Evolutionary conservation across 306 rosid genomes (phyloP).

Genomic region (Rosa lucieae): DNA sequence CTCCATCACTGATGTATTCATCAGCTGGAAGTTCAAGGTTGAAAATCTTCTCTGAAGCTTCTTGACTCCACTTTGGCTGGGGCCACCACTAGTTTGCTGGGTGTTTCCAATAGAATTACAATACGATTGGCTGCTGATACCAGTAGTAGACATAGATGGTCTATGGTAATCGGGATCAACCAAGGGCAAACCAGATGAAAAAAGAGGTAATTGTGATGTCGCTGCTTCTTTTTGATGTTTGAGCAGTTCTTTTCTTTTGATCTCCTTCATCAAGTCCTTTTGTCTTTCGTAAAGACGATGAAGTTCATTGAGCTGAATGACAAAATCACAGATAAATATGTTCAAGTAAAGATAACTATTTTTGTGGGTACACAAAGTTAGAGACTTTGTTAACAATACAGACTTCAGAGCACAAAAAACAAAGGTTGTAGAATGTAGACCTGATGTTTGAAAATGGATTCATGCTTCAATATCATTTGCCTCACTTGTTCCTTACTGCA

Average conservation of each 20-base stretch:
- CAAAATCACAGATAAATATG: slow-evolving; percentile 1
- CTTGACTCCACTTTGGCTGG: slow-evolving; percentile 13
- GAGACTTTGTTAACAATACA: neutral
- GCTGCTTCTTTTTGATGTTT: slow-evolving; percentile 21
- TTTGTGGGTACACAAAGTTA: neutral
- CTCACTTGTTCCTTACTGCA: slow-evolving; percentile 30
- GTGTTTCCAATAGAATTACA: slow-evolving; percentile 23
- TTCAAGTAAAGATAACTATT: neutral
- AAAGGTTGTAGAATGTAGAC: slow-evolving; percentile 11
- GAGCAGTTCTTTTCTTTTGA: slow-evolving; percentile 23
- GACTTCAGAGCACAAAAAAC: neutral
- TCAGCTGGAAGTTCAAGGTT: slow-evolving; percentile 41
- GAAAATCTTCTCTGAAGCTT: slow-evolving; percentile 31
- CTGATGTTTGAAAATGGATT: slow-evolving; percentile 38
- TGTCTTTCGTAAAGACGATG: slow-evolving; percentile 50
- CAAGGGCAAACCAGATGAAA: slow-evolving; percentile 26
- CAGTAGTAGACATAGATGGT: slow-evolving; percentile 24
- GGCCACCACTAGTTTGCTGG: slow-evolving; percentile 12
- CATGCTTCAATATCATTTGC: slow-evolving; percentile 39
- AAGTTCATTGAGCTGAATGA: slow-evolving; percentile 45
- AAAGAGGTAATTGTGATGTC: slow-evolving; percentile 23
- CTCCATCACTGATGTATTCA: slow-evolving; percentile 23
- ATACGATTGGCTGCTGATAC: slow-evolving; percentile 23
- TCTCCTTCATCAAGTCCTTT: slow-evolving; percentile 44
- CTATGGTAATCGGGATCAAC: slow-evolving; percentile 23